Conservation (phyloP, 129 eudicot species). For the Flaveria brownii region DNA sequence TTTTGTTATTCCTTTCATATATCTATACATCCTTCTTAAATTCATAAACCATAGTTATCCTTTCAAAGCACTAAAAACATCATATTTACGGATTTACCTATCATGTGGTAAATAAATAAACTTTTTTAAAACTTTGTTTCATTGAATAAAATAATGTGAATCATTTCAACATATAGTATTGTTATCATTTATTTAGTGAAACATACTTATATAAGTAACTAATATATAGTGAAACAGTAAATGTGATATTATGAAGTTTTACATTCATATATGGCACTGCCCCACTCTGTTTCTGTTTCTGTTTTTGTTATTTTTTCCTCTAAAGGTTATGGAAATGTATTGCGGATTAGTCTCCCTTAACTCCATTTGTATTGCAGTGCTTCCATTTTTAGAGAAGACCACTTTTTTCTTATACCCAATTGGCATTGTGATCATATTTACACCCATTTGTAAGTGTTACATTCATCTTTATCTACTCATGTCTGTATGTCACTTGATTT, state of each 20-base stretch:
- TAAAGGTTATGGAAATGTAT: neutral
- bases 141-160: neutral
- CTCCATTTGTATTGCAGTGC: slow-evolving; percentile 58
- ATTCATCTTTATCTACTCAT: neutral
- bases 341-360: neutral
- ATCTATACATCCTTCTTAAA: neutral
- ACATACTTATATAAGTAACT: neutral
- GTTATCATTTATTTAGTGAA: neutral
- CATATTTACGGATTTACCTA: neutral
- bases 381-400: slow-evolving; percentile 93
- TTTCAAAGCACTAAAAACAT: neutral
- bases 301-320: neutral
- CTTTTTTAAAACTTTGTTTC: neutral
- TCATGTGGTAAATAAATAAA: neutral
- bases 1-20: too few species aligned
- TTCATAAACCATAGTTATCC: neutral
- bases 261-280: neutral
- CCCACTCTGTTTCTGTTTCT: neutral
- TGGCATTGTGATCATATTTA: slow-evolving; percentile 80
- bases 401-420: slow-evolving; percentile 94
- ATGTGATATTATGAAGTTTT: neutral
- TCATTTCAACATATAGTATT: neutral
- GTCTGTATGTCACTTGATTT: neutral
- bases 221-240: neutral
- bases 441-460: slow-evolving; percentile 75